These are phyloP conservation scores for Rubroboletus pulcherrimus DNA, from an alignment of 768 basidiomycete species.

Conservation along the genomic window DNA sequence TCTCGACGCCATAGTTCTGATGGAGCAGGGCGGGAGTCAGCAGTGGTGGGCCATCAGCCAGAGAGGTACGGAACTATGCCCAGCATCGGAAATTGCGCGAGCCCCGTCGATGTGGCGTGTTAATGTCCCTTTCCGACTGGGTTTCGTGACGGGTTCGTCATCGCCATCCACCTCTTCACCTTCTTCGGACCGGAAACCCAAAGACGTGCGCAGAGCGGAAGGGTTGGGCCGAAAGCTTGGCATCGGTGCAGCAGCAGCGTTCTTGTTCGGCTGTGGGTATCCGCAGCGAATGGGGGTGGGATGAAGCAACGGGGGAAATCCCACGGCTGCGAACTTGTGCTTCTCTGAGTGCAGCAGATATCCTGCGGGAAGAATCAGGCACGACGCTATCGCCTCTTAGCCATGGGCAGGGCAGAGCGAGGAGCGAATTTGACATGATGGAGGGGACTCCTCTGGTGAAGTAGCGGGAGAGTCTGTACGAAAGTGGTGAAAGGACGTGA, in stretches of 20 bases:
- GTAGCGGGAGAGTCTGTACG: conserved; percentile 40
- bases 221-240: conserved; percentile 10
- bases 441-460: conserved; percentile 18
- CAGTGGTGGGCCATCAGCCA: conserved; percentile 35
- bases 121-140: conserved; percentile 32
- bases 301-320: conserved; percentile 55
- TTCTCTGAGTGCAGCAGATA: conserved; percentile 78
- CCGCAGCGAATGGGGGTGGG: conserved; percentile 38
- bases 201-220: conserved; percentile 21
- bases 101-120: conserved; percentile 20
- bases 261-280: conserved; percentile 16
- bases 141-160: conserved; percentile 31
- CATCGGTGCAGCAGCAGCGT: conserved; percentile 2
- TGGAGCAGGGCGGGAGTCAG: conserved; percentile 29
- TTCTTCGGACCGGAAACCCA: conserved; percentile 34
- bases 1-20: conserved; percentile 9
- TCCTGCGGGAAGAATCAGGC: conserved; percentile 68
- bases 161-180: conserved; percentile 37
- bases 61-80: conserved; percentile 15
- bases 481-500: conserved; percentile 71
- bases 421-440: conserved; percentile 24
- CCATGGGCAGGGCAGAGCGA: conserved; percentile 41
- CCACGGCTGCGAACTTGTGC: conserved; percentile 65
- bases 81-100: conserved; percentile 17
- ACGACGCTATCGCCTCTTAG: conserved; percentile 56